Conservation (phyloP, 164 flowering plant species). For the Warburgia ugandensis region DNA sequence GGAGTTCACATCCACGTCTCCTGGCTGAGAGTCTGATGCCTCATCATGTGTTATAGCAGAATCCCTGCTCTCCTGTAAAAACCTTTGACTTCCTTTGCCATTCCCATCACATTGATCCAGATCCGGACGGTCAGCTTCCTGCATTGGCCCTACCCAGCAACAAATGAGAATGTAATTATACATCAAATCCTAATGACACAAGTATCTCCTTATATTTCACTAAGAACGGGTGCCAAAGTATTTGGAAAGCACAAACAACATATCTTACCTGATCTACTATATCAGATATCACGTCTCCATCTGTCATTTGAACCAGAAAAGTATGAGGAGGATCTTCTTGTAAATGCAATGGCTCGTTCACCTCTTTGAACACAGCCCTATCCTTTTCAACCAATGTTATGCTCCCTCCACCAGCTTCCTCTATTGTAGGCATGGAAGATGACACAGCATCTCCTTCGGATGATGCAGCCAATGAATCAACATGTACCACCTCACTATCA, state of each 20-base stretch:
- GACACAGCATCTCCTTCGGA: too few relatives aligned
- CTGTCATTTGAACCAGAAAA: slow-evolving; percentile 19
- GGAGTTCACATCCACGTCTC: slow-evolving; percentile 6
- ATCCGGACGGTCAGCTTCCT: slow-evolving; percentile 61
- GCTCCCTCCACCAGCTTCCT: too few relatives aligned
- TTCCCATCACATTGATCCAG: slow-evolving; percentile 24
- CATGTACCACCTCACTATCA: too few relatives aligned
- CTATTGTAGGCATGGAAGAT: too few relatives aligned
- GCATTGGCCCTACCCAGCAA: slow-evolving; percentile 98
- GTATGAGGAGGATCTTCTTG: slow-evolving; percentile 16
- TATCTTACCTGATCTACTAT: slow-evolving; percentile 54
- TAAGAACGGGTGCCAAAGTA: neutral
- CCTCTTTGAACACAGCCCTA: too few relatives aligned
- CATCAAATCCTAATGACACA: slow-evolving; percentile 28
- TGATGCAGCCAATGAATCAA: too few relatives aligned
- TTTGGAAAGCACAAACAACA: slow-evolving; percentile 38
- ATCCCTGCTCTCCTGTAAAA: slow-evolving; percentile 2
- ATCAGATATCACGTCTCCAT: slow-evolving; percentile 3
- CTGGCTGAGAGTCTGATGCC: slow-evolving; percentile 10
- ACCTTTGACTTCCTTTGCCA: slow-evolving; percentile 3
- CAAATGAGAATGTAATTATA: slow-evolving; percentile 69
- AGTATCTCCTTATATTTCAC: neutral
- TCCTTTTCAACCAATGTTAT: too few relatives aligned
- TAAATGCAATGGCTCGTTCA: slow-evolving; percentile 6
- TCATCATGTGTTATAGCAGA: slow-evolving; percentile 3